Evolutionary conservation across 2,329 filamentous ascomycete species (phyloP).

Genomic region (Diaporthe sp.): DNA sequence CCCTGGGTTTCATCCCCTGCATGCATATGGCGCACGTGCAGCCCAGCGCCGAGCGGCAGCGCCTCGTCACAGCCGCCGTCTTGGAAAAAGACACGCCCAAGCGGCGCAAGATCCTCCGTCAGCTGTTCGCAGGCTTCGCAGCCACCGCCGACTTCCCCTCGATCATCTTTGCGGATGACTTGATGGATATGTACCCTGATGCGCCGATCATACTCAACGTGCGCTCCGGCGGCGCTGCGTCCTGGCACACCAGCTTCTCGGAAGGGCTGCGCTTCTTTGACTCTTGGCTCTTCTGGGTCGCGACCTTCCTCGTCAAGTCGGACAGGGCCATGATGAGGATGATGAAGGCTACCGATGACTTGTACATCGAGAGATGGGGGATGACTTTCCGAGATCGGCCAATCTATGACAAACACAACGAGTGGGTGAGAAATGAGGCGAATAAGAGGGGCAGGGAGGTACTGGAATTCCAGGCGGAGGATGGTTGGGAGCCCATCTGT

Average conservation of each 20-base stretch:
- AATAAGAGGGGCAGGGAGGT: conserved; percentile 35
- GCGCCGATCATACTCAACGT: conserved; percentile 52
- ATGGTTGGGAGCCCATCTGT: conserved; percentile 38
- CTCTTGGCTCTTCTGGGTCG: conserved; percentile 39
- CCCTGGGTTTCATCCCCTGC: conserved; percentile 48
- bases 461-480: conserved; percentile 35
- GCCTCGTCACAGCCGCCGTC: conserved; percentile 48
- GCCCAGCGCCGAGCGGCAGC: conserved; percentile 45
- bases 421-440: conserved; percentile 37
- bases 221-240: conserved; percentile 28
- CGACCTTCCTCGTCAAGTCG: conserved; percentile 36
- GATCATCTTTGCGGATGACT: conserved; percentile 51
- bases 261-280: conserved; percentile 40
- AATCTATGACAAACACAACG: conserved; percentile 39
- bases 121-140: conserved; percentile 51
- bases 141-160: conserved; percentile 50
- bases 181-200: conserved; percentile 57
- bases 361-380: conserved; percentile 36
- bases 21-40: conserved; percentile 50
- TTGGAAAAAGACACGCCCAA: conserved; percentile 46
- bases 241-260: conserved; percentile 35
- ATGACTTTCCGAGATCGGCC: conserved; percentile 31
- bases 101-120: conserved; percentile 49
- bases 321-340: conserved; percentile 39
- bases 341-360: conserved; percentile 37